A percentile compares a stretch with the other conserved stretches of the same genome.
phyloP scores from a whole-genome alignment of 148 eudicot genomes.

The Gaultheria prostrata region DNA sequence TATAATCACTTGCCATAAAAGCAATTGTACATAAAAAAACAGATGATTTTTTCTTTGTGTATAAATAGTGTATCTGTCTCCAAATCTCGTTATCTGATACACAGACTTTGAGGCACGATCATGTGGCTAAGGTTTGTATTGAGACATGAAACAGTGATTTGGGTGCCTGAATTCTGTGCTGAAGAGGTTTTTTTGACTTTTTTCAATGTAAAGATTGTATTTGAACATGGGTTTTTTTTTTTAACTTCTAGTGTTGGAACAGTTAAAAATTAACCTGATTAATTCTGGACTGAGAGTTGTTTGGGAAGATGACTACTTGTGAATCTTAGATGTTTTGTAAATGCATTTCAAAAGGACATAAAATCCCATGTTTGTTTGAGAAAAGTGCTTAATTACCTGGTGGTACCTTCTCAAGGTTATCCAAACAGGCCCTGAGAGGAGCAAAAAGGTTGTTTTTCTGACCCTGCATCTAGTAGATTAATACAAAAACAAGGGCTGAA shows the following conservation, averaged over 20 bases:
- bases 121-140: neutral
- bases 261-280: neutral
- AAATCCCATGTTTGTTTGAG: no score
- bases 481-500: no score
- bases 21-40: neutral
- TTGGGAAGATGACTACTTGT: no score
- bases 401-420: no score
- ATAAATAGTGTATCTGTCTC: neutral
- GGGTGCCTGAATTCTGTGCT: neutral
- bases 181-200: neutral
- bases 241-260: no score
- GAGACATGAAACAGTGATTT: neutral
- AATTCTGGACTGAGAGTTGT: no score
- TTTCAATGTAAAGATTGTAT: constrained; percentile 4
- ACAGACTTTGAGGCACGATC: neutral
- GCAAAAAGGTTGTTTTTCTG: no score
- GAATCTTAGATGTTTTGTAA: no score
- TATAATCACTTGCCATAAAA: neutral
- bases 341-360: neutral
- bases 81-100: neutral
- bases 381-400: no score
- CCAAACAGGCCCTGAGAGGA: no score
- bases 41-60: neutral
- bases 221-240: neutral
- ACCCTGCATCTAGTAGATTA: no score